Conservation (phyloP, 495 filamentous ascomycete species). For the Apodospora peruviana region DNA sequence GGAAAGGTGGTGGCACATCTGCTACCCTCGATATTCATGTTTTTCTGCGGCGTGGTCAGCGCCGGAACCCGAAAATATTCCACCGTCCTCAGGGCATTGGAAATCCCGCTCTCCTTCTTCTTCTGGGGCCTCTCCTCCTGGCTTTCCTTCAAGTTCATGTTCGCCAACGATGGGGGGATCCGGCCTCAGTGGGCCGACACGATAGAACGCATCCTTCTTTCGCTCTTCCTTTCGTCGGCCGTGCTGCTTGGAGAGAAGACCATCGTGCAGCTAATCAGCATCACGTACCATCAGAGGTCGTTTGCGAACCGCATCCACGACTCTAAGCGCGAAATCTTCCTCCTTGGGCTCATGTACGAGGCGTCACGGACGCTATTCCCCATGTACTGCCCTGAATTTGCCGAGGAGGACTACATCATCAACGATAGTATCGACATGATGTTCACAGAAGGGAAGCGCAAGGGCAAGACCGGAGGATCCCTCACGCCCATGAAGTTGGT, state of each 20-base stretch:
- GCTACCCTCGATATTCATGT: constrained; percentile 78
- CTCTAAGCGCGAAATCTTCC: constrained; percentile 75
- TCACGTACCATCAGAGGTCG: constrained; percentile 91
- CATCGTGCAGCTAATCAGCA: constrained; percentile 85
- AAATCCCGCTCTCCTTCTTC: constrained; percentile 82
- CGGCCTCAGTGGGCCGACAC: constrained; percentile 34
- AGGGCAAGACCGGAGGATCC: constrained; percentile 48
- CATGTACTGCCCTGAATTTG: constrained; percentile 83
- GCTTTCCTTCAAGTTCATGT: constrained; percentile 73
- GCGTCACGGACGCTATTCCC: constrained; percentile 84
- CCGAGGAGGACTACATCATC: constrained; percentile 86
- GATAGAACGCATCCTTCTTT: constrained; percentile 70
- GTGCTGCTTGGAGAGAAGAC: constrained; percentile 78
- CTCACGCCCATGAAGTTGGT: constrained; percentile 74
- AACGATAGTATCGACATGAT: constrained; percentile 63
- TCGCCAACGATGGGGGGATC: constrained; percentile 14
- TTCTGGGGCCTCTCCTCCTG: constrained; percentile 77
- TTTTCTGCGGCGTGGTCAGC: constrained; percentile 82
- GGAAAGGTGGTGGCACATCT: constrained; percentile 76
- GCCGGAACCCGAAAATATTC: constrained; percentile 91
- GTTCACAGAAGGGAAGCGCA: constrained; percentile 40
- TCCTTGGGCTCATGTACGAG: constrained; percentile 81
- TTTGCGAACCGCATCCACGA: constrained; percentile 83
- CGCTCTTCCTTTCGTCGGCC: constrained; percentile 67
- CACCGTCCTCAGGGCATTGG: constrained; percentile 67